Evolutionary conservation across 1,284 basidiomycete species (phyloP).

Genomic region (Sphagnurus paluster): DNA sequence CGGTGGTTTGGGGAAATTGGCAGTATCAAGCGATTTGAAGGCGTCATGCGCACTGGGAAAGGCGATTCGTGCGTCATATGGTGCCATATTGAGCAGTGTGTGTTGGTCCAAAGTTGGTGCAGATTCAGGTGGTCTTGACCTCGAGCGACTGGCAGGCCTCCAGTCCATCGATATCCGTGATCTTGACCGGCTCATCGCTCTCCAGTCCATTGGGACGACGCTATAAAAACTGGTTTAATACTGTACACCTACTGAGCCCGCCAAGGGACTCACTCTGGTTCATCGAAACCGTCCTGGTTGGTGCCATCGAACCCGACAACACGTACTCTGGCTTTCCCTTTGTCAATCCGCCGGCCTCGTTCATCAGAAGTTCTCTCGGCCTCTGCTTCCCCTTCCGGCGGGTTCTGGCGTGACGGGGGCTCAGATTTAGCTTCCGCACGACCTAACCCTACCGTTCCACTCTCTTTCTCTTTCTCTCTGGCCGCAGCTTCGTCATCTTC

Average conservation of each 20-base stretch:
- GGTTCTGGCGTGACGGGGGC: conserved; percentile 8
- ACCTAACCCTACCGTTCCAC: conserved; percentile 10
- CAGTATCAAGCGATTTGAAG: conserved; percentile 23
- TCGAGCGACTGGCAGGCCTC: conserved; percentile 72
- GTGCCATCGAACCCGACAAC: conserved; percentile 79
- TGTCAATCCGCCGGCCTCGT: conserved; percentile 72
- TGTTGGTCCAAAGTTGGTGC: conserved; percentile 48
- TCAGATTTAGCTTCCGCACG: conserved; percentile 15
- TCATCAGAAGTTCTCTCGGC: conserved; percentile 38
- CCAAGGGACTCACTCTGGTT: conserved; percentile 75
- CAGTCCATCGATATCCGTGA: conserved; percentile 91
- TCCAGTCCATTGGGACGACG: conserved; percentile 86
- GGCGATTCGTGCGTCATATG: conserved; percentile 42
- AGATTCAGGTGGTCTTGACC: conserved; percentile 63
- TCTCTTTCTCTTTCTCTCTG: conserved; percentile 23
- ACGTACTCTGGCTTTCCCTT: conserved; percentile 71
- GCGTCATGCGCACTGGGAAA: conserved; percentile 40
- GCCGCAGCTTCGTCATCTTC: conserved; percentile 51
- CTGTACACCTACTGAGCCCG: conserved; percentile 22
- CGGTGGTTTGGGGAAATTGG: conserved; percentile 23
- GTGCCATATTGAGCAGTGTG: conserved; percentile 27
- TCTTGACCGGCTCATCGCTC: conserved; percentile 87
- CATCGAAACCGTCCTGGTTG: conserved; percentile 66
- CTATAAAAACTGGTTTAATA: conserved; percentile 33
- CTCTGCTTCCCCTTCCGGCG: conserved; percentile 19